Conservation (phyloP, 805 yeast species). For the Ogataea degrootiae region DNA sequence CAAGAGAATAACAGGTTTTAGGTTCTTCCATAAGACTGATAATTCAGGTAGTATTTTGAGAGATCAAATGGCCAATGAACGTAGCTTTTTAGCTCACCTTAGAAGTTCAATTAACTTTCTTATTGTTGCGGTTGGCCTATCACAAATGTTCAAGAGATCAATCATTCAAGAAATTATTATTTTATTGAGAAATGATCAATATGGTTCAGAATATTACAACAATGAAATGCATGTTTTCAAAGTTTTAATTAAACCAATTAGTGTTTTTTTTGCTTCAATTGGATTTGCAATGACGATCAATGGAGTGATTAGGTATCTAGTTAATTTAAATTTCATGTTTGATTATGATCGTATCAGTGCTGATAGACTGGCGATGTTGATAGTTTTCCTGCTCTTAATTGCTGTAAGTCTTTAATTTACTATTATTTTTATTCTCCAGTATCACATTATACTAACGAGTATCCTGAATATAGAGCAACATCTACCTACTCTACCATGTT, state of each 20-base stretch:
- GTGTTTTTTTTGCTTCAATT: slow-evolving; percentile 7
- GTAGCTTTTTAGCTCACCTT: slow-evolving; percentile 45
- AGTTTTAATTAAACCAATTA: slow-evolving; percentile 12
- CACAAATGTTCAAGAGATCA: slow-evolving; percentile 36
- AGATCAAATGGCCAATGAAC: slow-evolving; percentile 47
- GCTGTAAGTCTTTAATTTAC: slow-evolving; percentile 7
- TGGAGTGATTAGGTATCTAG: slow-evolving; percentile 13
- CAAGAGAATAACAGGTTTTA: not conserved
- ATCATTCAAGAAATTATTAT: slow-evolving; percentile 6
- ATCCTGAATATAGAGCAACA: not conserved
- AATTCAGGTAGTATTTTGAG: slow-evolving; percentile 40
- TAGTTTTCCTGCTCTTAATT: slow-evolving; percentile 4
- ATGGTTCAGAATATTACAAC: not conserved
- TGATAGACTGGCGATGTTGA: slow-evolving; percentile 11
- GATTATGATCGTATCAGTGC: slow-evolving; percentile 11
- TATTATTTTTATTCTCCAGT: no score
- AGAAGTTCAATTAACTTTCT: slow-evolving; percentile 37
- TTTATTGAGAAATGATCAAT: not conserved
- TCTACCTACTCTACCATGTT: slow-evolving; percentile 3
- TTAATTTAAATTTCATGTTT: slow-evolving; percentile 16
- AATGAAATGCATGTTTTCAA: slow-evolving; percentile 4
- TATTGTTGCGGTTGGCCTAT: slow-evolving; percentile 36
- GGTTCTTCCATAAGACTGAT: slow-evolving; percentile 14
- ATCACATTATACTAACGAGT: not conserved
- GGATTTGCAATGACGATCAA: slow-evolving; percentile 6